Percentiles rank a stretch among this genome's conserved stretches.
Evolutionary conservation across 2,329 filamentous ascomycete genomes (phyloP).

Genomic region (Epichloe coenophiala): DNA sequence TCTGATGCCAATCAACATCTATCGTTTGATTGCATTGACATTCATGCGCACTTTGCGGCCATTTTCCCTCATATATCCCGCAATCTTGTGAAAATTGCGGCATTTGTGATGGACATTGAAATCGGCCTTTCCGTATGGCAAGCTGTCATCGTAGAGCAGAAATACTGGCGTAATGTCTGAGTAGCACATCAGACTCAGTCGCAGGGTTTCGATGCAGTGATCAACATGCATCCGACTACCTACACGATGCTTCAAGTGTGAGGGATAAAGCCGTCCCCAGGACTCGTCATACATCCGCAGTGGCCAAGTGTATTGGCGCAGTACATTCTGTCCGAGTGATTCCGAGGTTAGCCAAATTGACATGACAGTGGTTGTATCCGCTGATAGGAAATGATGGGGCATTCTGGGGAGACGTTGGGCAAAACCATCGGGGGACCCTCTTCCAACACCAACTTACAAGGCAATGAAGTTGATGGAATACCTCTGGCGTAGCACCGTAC

Average conservation of each 20-base stretch:
- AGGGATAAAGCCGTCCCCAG: background rate
- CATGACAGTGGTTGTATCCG: too few species aligned
- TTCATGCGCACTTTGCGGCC: background rate
- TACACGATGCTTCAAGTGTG: background rate
- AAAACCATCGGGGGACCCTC: too few species aligned
- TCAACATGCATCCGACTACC: background rate
- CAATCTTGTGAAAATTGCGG: background rate
- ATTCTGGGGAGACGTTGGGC: too few species aligned
- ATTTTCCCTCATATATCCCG: background rate
- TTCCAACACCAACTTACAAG: background rate
- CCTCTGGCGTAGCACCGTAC: background rate
- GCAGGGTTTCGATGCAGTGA: conserved; percentile 3
- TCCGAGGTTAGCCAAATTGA: background rate
- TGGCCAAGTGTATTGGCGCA: conserved; percentile 3
- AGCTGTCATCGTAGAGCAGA: background rate
- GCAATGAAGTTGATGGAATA: conserved; percentile 1
- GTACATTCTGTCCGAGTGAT: background rate
- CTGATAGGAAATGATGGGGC: too few species aligned
- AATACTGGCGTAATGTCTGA: conserved; percentile 1
- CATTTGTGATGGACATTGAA: conserved; percentile 2
- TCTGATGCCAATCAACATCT: too few species aligned
- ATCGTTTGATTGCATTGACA: background rate
- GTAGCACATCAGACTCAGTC: conserved; percentile 3
- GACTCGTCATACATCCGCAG: conserved; percentile 1
- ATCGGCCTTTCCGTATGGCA: background rate